These are phyloP conservation scores for Yamadazyma atlantica DNA, from an alignment of 1,139 yeast species.

Conservation along the genomic window DNA sequence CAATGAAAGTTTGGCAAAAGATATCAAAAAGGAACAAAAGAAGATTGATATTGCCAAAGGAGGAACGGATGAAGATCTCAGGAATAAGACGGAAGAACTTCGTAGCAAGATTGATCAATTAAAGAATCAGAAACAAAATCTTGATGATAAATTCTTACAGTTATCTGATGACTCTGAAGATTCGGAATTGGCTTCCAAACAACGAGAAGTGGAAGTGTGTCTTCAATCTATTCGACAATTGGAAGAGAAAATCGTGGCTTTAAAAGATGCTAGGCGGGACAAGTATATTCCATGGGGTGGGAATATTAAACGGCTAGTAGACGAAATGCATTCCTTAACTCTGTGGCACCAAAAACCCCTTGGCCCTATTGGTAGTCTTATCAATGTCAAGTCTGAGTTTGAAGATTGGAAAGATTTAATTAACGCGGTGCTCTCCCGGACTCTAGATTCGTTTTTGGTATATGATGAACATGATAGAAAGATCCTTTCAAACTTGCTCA, in stretches of 20 bases:
- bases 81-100: slow-evolving; percentile 11
- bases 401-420: slow-evolving; percentile 63
- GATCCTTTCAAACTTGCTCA: slow-evolving; percentile 45
- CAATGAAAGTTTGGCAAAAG: slow-evolving; percentile 13
- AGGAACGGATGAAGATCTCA: slow-evolving; percentile 33
- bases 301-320: slow-evolving; percentile 39
- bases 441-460: slow-evolving; percentile 68
- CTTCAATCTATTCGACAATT: slow-evolving; percentile 11
- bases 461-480: slow-evolving; percentile 60
- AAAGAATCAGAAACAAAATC: not conserved
- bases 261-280: slow-evolving; percentile 24
- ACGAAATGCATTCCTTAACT: slow-evolving; percentile 34
- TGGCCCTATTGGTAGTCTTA: slow-evolving; percentile 80
- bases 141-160: not conserved
- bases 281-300: slow-evolving; percentile 49
- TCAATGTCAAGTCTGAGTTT: slow-evolving; percentile 56
- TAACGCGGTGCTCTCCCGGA: slow-evolving; percentile 47
- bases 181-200: slow-evolving; percentile 1
- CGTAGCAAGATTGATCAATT: slow-evolving; percentile 5
- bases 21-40: slow-evolving; percentile 28
- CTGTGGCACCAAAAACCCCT: slow-evolving; percentile 55
- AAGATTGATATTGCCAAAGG: slow-evolving; percentile 41
- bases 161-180: not conserved
- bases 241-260: slow-evolving; percentile 14
- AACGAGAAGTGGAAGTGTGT: slow-evolving; percentile 8